Percentiles rank a stretch among this genome's conserved stretches.
phyloP scores from a whole-genome alignment of 805 yeast genomes.

The Candida silvatica region DNA sequence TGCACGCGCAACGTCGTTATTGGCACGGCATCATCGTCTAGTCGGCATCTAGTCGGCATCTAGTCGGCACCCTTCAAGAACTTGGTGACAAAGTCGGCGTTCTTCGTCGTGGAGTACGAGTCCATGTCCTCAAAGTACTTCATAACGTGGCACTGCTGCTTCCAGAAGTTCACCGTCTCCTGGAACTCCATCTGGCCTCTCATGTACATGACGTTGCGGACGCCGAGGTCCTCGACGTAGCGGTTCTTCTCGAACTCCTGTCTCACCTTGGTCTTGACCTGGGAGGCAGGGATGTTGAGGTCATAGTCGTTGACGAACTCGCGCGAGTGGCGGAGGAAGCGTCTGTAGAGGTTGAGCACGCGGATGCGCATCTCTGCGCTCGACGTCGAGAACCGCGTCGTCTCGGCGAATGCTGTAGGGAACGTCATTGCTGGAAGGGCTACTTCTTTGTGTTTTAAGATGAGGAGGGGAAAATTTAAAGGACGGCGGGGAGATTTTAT shows the following conservation, averaged over 20 bases:
- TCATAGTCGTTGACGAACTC: slow-evolving; percentile 52
- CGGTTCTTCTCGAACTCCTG: slow-evolving; percentile 85
- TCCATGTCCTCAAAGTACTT: slow-evolving; percentile 68
- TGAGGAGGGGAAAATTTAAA: no score
- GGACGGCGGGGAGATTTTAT: no score
- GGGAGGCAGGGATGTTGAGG: slow-evolving; percentile 69
- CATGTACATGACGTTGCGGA: slow-evolving; percentile 61
- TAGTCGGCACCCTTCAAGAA: slow-evolving; percentile 54
- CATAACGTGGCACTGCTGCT: slow-evolving; percentile 78
- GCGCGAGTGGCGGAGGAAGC: slow-evolving; percentile 52
- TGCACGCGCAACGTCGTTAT: no score
- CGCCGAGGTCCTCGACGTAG: slow-evolving; percentile 56
- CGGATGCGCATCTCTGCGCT: slow-evolving; percentile 53
- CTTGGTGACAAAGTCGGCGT: slow-evolving; percentile 60
- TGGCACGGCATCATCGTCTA: slow-evolving; percentile 22
- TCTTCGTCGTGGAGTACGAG: slow-evolving; percentile 43
- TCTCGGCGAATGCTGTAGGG: slow-evolving; percentile 79
- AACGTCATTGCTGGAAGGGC: slow-evolving; percentile 45
- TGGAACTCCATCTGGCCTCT: slow-evolving; percentile 90
- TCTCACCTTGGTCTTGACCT: slow-evolving; percentile 75
- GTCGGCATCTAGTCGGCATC: slow-evolving; percentile 8
- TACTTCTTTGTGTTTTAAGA: no score
- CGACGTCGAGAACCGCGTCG: slow-evolving; percentile 59
- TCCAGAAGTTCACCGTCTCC: slow-evolving; percentile 84
- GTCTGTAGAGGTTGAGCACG: slow-evolving; percentile 64